Conservation (phyloP, 306 rosid genomes). For the Quercus robur region DNA sequence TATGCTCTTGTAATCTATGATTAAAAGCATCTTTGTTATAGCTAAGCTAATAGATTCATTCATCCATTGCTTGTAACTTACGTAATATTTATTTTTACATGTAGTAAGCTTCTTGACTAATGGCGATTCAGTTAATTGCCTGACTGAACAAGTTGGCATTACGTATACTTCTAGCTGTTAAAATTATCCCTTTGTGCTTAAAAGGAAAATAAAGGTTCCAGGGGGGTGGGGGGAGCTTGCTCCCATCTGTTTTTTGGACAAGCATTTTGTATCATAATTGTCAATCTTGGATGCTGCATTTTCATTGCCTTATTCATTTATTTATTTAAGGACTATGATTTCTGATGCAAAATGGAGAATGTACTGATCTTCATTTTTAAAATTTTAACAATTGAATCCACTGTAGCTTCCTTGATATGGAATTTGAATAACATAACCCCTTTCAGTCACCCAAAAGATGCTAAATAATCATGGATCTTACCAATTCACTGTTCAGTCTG, state of each 20-base stretch:
- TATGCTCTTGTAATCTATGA: no score
- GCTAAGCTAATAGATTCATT: neutral
- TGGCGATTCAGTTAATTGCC: neutral
- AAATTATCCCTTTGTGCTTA: neutral
- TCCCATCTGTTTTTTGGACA: neutral
- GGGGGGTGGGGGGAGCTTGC: no score
- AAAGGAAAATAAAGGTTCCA: neutral
- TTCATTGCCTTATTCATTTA: neutral
- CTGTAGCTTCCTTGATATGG: neutral
- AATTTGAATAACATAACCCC: neutral
- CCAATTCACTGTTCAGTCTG: neutral
- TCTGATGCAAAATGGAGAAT: neutral
- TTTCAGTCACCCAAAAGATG: neutral
- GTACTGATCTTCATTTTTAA: neutral
- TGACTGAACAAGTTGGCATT: neutral
- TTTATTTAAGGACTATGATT: neutral
- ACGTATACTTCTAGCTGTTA: neutral
- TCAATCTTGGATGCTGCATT: neutral
- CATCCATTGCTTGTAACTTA: neutral
- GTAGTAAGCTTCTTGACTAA: neutral
- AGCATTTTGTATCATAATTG: neutral
- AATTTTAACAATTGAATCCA: neutral
- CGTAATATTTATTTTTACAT: neutral
- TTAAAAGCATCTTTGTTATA: no score
- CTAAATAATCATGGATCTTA: neutral